Evolutionary conservation across 2,329 filamentous ascomycete species (phyloP).

Genomic region (Fusarium duplospermum): DNA sequence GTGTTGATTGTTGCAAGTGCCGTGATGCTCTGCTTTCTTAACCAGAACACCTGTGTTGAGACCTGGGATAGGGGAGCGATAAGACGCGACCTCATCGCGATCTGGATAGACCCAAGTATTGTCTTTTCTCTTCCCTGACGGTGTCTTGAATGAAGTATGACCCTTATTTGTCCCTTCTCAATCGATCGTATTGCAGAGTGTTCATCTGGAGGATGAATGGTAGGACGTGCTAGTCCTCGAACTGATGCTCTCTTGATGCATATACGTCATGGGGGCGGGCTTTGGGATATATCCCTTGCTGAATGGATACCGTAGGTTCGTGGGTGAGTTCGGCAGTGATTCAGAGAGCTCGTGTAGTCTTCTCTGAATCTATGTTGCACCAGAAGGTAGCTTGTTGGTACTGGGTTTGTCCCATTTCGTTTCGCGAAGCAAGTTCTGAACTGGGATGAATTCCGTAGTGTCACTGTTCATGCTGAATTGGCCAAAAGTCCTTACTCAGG

Average conservation of each 20-base stretch:
- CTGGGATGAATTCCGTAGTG: not conserved
- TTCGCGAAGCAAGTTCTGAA: not conserved
- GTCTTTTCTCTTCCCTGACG: not conserved
- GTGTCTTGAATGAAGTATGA: not conserved
- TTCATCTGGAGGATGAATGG: conserved; percentile 47
- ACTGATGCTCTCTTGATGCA: conserved; percentile 66
- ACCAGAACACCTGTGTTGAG: not conserved
- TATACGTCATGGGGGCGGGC: conserved; percentile 68
- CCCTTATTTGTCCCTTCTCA: conserved; percentile 58
- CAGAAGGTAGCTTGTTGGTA: not conserved
- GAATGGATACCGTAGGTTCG: not conserved
- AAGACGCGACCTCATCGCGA: not conserved
- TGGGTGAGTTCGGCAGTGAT: not conserved
- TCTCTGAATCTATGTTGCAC: not conserved
- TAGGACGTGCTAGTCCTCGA: conserved; percentile 55
- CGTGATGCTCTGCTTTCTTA: not conserved
- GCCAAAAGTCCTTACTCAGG: not conserved
- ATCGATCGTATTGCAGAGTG: conserved; percentile 63
- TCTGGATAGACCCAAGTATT: not conserved
- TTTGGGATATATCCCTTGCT: conserved; percentile 48
- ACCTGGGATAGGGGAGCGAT: no score
- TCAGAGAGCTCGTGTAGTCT: not conserved
- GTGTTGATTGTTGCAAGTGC: not conserved
- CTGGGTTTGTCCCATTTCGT: not conserved
- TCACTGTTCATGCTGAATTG: not conserved